Evolutionary conservation across 2,329 filamentous ascomycete species (phyloP), one percentile per base, ranked within the genome.

Genomic region (Microcyclosporella mali): DNA sequence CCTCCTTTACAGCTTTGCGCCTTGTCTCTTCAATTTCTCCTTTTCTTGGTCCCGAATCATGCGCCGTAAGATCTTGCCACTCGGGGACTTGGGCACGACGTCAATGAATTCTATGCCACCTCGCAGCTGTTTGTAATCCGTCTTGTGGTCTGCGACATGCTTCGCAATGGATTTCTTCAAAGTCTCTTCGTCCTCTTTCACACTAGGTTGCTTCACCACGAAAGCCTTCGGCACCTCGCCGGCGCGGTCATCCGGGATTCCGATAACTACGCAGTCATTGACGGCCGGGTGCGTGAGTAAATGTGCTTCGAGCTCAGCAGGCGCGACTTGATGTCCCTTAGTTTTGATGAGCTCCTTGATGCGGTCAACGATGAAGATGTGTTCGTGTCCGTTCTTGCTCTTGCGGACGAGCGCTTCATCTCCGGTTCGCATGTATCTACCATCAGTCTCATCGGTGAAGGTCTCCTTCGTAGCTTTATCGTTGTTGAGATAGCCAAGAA

Each of bases 401-500:
- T 77, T 74, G 2, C 75, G 73, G 9, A 94, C 69, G 2, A 90
- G 70, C 0, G 84, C 87, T 61, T 94, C 86, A 56, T 95, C 89
- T 4, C 89, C 89, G 0, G 89, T 95, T 31, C 77, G 78, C 73
- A 94, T 60, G 28, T 60, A 65, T 79, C 87, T 92, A 1, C 70
- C 69, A 47, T 50, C 80, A 67, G 56, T 56, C 8, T 81, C 80
- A 11, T 67, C 60, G 1, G 81, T 72, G 57, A 88, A 95, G 0
- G 88, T 92, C 41, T 62, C 60, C 39, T 76, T 72, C 15, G 82
- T 94, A 2, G 89, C 88, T 57, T 85, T 82, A 33, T 85, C 81
- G 58, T 95, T 94, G 67, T 94, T 84, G 40, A 94, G 69, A 55
- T 95, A 95, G 1, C 89, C 89, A 0, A 95, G 66, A 0, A 85